Evolutionary conservation across 805 yeast genomes (phyloP).

Genomic region (Starmerella asiatica): DNA sequence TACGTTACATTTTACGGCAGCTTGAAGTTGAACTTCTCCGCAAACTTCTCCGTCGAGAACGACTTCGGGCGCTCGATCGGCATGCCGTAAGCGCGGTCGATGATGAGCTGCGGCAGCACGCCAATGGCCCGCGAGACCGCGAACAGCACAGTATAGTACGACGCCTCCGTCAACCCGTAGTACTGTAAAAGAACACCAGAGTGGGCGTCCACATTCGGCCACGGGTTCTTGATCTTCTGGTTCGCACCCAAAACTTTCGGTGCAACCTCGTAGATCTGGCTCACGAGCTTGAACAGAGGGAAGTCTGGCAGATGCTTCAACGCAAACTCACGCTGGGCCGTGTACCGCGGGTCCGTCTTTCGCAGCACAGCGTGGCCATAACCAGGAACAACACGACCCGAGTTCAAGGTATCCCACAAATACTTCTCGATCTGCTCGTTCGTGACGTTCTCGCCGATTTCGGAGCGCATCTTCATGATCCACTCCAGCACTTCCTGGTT

Average conservation of each 20-base stretch:
- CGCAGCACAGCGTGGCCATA: conserved; percentile 81
- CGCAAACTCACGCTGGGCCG: conserved; percentile 76
- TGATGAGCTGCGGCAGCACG: conserved; percentile 71
- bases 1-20: conserved; percentile 3
- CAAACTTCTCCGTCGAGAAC: conserved; percentile 86
- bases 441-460: conserved; percentile 56
- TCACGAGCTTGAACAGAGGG: conserved; percentile 64
- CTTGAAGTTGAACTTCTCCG: conserved; percentile 35
- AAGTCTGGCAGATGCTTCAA: conserved; percentile 59
- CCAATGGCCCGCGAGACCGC: conserved; percentile 83
- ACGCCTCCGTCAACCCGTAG: conserved; percentile 70
- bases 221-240: conserved; percentile 86
- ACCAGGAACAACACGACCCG: conserved; percentile 80
- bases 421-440: conserved; percentile 58
- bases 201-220: conserved; percentile 85
- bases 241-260: conserved; percentile 68
- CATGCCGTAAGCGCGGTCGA: conserved; percentile 69
- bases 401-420: conserved; percentile 64
- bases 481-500: conserved; percentile 79
- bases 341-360: conserved; percentile 80
- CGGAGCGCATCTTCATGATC: conserved; percentile 52
- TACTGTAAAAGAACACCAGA: conserved; percentile 75
- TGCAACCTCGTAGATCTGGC: conserved; percentile 67
- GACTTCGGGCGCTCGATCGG: conserved; percentile 86
- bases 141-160: conserved; percentile 74